A percentile compares a stretch with the other conserved stretches of the same genome.
These are phyloP conservation scores for Fusarium sp. DNA, from an alignment of 2,329 filamentous ascomycete species.

Conservation along the genomic window DNA sequence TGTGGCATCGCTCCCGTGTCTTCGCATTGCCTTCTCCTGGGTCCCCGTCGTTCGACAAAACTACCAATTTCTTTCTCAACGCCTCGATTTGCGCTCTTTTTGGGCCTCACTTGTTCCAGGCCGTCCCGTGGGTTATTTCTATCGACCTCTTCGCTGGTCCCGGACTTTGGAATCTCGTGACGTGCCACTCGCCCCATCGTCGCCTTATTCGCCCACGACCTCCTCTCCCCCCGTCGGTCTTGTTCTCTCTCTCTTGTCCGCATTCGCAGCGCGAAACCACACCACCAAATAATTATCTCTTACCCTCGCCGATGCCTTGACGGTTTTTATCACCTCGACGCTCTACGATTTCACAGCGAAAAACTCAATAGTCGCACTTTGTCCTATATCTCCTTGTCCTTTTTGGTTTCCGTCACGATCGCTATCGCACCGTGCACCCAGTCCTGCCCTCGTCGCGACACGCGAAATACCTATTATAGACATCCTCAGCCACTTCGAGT, in stretches of 20 bases:
- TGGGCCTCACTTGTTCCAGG: constrained; percentile 33
- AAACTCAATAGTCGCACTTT: neutral
- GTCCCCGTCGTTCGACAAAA: constrained; percentile 32
- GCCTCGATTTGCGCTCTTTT: constrained; percentile 38
- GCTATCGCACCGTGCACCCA: constrained; percentile 40
- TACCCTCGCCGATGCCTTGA: constrained; percentile 45
- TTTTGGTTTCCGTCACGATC: constrained; percentile 29
- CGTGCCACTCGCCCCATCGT: constrained; percentile 47
- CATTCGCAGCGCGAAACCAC: constrained; percentile 46
- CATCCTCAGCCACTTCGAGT: constrained; percentile 27
- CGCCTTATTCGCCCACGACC: constrained; percentile 42
- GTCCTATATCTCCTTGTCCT: constrained; percentile 20
- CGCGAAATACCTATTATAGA: constrained; percentile 43
- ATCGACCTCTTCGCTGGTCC: constrained; percentile 33
- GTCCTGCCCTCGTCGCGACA: constrained; percentile 45
- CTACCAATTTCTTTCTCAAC: constrained; percentile 34
- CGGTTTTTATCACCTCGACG: constrained; percentile 34
- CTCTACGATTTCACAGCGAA: constrained; percentile 32
- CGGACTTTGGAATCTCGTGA: constrained; percentile 42
- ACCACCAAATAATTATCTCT: constrained; percentile 37
- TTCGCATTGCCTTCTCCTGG: constrained; percentile 45
- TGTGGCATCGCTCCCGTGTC: constrained; percentile 42
- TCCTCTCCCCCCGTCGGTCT: constrained; percentile 30
- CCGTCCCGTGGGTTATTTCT: constrained; percentile 31
- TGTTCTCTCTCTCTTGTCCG: constrained; percentile 38